phyloP scores from a whole-genome alignment of 176 grass and related monocot species.

The Luzula sylvatica region DNA sequence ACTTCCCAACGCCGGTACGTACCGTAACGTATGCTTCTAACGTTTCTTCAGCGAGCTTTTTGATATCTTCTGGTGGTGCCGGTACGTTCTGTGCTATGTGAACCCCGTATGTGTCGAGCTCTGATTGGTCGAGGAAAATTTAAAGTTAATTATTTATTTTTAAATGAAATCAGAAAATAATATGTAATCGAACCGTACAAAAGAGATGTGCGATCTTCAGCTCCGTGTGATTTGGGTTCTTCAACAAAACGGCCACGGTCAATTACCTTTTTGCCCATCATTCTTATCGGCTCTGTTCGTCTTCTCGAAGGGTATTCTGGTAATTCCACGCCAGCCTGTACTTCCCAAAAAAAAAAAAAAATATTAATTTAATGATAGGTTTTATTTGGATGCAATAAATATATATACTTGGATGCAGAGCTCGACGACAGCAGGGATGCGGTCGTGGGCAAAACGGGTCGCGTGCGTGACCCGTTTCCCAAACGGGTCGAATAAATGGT shows the following conservation, averaged over 20 bases:
- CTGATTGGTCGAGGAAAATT: background rate
- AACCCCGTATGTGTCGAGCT: conserved; percentile 63
- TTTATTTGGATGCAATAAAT: too few relatives aligned
- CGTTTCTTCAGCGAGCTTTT: conserved; percentile 48
- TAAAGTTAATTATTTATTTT: too few relatives aligned
- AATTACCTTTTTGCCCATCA: conserved; percentile 88
- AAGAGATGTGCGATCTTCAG: conserved; percentile 51
- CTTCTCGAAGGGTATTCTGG: conserved; percentile 70
- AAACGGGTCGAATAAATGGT: conserved; percentile 89
- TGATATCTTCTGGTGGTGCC: conserved; percentile 27
- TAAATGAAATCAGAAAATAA: too few relatives aligned
- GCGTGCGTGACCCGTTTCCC: conserved; percentile 81
- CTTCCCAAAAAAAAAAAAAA: too few relatives aligned
- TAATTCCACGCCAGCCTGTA: conserved; percentile 77
- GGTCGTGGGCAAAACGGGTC: conserved; percentile 64
- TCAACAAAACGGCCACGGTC: conserved; percentile 51
- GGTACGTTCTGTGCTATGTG: conserved; percentile 17
- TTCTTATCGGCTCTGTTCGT: conserved; percentile 55
- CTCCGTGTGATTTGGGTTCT: conserved; percentile 46
- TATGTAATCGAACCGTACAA: conserved; percentile 34
- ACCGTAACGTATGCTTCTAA: conserved; percentile 65
- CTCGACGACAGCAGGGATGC: conserved; percentile 85
- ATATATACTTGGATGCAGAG: conserved; percentile 84
- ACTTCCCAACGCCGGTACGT: conserved; percentile 30
- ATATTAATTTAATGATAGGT: too few relatives aligned